Percentiles rank a stretch among this genome's conserved stretches.
Evolutionary conservation across 495 filamentous ascomycete species (phyloP).

Genomic region (Acidiella bohemica): DNA sequence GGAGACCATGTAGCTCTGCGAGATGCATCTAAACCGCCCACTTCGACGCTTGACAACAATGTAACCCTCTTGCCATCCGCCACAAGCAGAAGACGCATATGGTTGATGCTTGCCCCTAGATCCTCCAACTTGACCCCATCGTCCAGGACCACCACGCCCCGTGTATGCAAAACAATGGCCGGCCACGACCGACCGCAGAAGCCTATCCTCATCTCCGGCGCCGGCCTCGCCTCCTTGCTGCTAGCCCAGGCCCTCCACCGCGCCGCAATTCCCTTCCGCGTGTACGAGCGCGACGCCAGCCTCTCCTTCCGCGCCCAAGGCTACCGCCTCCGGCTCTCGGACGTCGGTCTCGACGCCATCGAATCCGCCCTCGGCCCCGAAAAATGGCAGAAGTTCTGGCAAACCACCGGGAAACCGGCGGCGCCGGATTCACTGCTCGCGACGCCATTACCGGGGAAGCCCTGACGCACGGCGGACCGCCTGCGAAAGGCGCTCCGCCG

Average conservation of each 20-base stretch:
- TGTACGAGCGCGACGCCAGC: conserved; percentile 40
- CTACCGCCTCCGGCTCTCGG: conserved; percentile 40
- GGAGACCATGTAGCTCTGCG: too few species aligned
- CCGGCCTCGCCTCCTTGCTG: conserved; percentile 38
- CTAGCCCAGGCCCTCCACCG: conserved; percentile 36
- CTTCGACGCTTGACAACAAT: too few species aligned
- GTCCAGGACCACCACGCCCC: too few species aligned
- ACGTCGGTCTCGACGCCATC: conserved; percentile 39
- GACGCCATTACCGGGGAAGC: conserved; percentile 35
- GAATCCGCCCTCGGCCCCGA: conserved; percentile 36
- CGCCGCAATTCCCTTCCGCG: conserved; percentile 35
- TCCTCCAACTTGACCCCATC: too few species aligned
- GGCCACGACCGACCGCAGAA: conserved; percentile 21
- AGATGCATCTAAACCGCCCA: too few species aligned
- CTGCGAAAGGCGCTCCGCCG: not conserved
- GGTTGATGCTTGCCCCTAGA: too few species aligned
- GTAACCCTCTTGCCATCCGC: too few species aligned
- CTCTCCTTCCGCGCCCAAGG: conserved; percentile 40
- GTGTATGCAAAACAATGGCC: not conserved
- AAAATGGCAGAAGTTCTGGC: conserved; percentile 34
- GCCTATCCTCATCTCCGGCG: conserved; percentile 42
- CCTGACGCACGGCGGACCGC: conserved; percentile 10
- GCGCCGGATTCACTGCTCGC: conserved; percentile 32
- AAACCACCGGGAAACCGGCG: conserved; percentile 40
- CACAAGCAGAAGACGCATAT: too few species aligned